Base-by-base conservation (phyloP, 306 rosid genomes). In the Trifolium fragiferum region DNA sequence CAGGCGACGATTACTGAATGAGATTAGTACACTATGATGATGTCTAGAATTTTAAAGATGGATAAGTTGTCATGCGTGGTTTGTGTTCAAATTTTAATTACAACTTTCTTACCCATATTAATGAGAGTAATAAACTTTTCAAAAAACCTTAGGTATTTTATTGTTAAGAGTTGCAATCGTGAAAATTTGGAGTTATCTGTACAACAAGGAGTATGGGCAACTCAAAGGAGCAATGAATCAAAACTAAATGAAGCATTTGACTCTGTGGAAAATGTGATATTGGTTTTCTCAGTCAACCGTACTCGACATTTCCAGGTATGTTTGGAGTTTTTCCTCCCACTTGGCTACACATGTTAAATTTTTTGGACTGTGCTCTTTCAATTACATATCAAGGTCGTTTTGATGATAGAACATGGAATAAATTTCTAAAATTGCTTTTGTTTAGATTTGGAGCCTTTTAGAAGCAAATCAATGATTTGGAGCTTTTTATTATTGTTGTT, bases 131-230 rank as follows among this genome's bases (percentile, higher is more conserved):
- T 78, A 69, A 78, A 80, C 79, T 80, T 93, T 78, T 75, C 76
- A 32, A 81, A 84, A 74, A 85, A 84, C 75, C 71, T 61, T 87
- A 95, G 99, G 98, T 95, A 95, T 86, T 95, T 95, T 83, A 95
- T 95, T 87, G 99, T 95, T 86, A 95, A 95, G 85, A 95, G 99
- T 85, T 95, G 99, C 97, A 95, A 95, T 76, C 96, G 98, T 32
- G 99, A 95, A 88, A 95, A 95, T 86, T 87, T 95, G 96, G 99
- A 95, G 87, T 86, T 95, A 73, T 95, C 98, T 74, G 99, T 95
- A 47, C 99, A 92, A 87, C 99, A 95, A 95, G 98, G 98, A 82
- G 96, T 95, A 63, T 95, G 99, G 98, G 99, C 99, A 80, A 95
- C 99, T 81, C 99, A 95, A 86, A 90, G 98, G 73, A 95, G 99